A percentile compares a stretch with the other conserved stretches of the same genome.
Conservation (phyloP, 305 asterid species). For the Fraxinus latifolia region DNA sequence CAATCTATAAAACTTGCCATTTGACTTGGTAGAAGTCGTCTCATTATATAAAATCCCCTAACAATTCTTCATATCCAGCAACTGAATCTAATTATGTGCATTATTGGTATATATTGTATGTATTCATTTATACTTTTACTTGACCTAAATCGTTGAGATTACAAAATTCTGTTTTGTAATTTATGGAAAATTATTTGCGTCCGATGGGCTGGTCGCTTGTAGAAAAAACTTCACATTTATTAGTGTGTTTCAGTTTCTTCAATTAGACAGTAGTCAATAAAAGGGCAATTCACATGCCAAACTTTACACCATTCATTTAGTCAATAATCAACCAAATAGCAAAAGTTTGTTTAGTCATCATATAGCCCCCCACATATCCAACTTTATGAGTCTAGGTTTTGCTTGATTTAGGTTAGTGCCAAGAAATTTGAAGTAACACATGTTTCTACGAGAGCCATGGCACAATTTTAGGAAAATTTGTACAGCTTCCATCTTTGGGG, state of each 20-base stretch:
- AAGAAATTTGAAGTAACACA: not conserved
- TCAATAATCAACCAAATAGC: not conserved
- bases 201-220: constrained; percentile 89
- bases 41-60: not conserved
- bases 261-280: not conserved
- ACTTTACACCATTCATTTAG: not conserved
- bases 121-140: not conserved
- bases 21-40: not conserved
- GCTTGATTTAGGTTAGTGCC: not conserved
- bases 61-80: not conserved
- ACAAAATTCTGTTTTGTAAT: not conserved
- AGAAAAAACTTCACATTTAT: constrained; percentile 16
- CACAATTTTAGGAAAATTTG: not conserved
- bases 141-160: not conserved
- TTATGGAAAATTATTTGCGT: constrained; percentile 94
- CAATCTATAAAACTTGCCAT: not conserved
- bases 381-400: not conserved
- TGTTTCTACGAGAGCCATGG: not conserved
- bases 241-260: constrained; percentile 7
- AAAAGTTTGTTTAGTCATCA: not conserved
- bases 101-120: not conserved
- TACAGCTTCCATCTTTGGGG: not conserved
- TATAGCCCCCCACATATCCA: not conserved
- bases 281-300: not conserved
- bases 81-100: not conserved